Evolutionary conservation across 2,329 filamentous ascomycete genomes (phyloP), one percentile per base, ranked within the genome.

Genomic region (Cladophialophora yegresii): DNA sequence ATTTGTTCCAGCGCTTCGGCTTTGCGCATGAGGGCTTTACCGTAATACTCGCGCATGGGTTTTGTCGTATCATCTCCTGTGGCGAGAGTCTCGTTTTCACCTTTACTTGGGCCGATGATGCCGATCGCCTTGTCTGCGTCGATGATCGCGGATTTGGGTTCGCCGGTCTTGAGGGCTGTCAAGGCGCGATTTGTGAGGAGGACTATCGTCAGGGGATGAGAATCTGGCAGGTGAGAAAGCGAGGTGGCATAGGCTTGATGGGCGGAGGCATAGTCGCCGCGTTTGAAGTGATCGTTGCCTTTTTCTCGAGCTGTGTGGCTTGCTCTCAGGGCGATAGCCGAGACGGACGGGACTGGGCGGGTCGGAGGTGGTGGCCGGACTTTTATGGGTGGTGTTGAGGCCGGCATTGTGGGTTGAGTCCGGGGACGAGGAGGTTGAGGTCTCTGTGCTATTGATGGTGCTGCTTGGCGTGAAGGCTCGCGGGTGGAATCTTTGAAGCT

Each of bases 1-100:
- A 99, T 89, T 74, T 96, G 90, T 76, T 99, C 95, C 7, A 98
- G 82, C 1, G 92, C 95, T 78, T 99, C 95, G 0, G 95, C 95
- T 80, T 98, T 98, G 60, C 95, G 89, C 79, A 91, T 93, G 32
- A 98, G 80, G 0, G 93, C 93, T 77, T 98, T 99, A 59, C 92
- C 93, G 73, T 90, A 98, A 67, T 96, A 90, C 20, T 96, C 93
- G 68, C 87, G 89, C 91, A 99, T 96, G 54, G 93, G 89, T 70
- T 96, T 95, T 20, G 22, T 13, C 22, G 81, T 80, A 62, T 88
- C 83, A 36, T 87, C 84, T n/a, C 82, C 81, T 7, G 79, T 78
- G 61, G 84, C 84, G 5, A 99, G 91, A 6, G 80, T 85, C 77
- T 99, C 95, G 20, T 87, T 87, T 70, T 92, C 88, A 3, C 95